A percentile compares a stretch with the other conserved stretches of the same genome.
Conservation (phyloP, 1,284 basidiomycete species). For the Hemileia vastatrix region DNA sequence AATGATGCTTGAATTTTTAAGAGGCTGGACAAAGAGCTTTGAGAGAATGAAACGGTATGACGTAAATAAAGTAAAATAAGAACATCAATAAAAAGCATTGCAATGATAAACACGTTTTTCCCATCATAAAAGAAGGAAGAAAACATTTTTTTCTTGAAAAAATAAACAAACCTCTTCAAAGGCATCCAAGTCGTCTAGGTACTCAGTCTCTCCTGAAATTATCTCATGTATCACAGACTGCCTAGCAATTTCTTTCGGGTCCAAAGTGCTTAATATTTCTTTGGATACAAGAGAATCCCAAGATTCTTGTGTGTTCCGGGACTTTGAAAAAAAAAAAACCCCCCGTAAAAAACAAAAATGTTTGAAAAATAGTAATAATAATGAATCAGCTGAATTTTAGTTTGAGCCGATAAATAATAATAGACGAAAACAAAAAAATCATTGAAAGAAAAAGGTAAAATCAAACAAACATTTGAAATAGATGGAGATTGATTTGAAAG, state of each 20-base stretch:
- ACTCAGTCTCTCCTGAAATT: constrained; percentile 80
- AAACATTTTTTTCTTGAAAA: background rate
- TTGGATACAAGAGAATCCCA: constrained; percentile 66
- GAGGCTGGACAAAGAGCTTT: constrained; percentile 68
- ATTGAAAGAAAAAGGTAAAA: no score
- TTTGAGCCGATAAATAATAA: no score
- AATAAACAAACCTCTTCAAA: constrained; percentile 52
- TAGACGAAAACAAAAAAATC: no score
- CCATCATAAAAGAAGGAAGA: background rate
- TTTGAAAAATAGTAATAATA: no score
- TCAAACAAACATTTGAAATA: no score
- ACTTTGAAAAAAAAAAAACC: no score
- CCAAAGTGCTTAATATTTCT: constrained; percentile 58
- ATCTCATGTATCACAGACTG: constrained; percentile 87
- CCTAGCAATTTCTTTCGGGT: constrained; percentile 67
- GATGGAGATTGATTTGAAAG: constrained; percentile 1
- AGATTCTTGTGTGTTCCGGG: no score
- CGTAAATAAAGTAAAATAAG: constrained; percentile 1
- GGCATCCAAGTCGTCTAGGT: constrained; percentile 74
- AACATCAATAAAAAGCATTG: background rate
- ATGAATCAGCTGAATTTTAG: no score
- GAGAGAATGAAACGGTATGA: background rate
- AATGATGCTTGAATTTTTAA: constrained; percentile 63
- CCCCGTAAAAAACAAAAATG: no score
- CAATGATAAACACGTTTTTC: no score